A percentile compares a stretch with the other conserved stretches of the same genome.
Evolutionary conservation across 345 rosid genomes (phyloP).

Genomic region (Microthlaspi erraticum): DNA sequence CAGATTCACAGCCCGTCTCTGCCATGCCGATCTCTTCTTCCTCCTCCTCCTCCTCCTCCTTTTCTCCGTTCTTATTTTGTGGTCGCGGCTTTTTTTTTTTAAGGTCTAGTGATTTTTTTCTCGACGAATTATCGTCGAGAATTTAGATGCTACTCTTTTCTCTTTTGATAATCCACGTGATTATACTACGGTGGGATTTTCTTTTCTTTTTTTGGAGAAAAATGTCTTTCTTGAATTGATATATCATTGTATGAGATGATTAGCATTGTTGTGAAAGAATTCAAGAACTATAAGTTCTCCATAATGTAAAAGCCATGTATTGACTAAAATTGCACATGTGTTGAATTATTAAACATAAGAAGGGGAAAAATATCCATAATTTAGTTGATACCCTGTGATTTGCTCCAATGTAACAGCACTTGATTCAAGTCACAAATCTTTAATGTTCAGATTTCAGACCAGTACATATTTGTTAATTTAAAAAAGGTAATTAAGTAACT

Average conservation of each 20-base stretch:
- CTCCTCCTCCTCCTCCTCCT: not conserved
- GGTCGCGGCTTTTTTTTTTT: slow-evolving; percentile 20
- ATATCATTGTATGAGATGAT: slow-evolving; percentile 28
- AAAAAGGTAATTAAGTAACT: not conserved
- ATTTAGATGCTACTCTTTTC: slow-evolving; percentile 11
- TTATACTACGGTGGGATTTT: slow-evolving; percentile 46
- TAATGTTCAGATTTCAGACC: too few relatives aligned
- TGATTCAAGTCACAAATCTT: not conserved
- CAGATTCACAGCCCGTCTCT: not conserved
- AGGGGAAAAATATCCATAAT: slow-evolving; percentile 3
- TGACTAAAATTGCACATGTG: slow-evolving; percentile 37
- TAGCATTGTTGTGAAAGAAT: slow-evolving; percentile 18
- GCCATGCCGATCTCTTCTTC: slow-evolving; percentile 9
- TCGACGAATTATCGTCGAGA: slow-evolving; percentile 35
- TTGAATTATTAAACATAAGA: slow-evolving; percentile 33
- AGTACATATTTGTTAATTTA: not conserved
- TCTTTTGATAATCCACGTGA: slow-evolving; percentile 47
- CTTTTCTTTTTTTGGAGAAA: slow-evolving; percentile 7
- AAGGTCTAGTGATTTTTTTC: slow-evolving; percentile 37
- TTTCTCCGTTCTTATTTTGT: not conserved
- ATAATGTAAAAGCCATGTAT: slow-evolving; percentile 39
- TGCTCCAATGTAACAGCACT: slow-evolving; percentile 13
- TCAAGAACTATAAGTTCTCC: slow-evolving; percentile 27
- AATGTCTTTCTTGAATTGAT: slow-evolving; percentile 27
- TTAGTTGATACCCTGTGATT: slow-evolving; percentile 26